Conservation (phyloP, 805 yeast species). For the Candida boleticola region DNA sequence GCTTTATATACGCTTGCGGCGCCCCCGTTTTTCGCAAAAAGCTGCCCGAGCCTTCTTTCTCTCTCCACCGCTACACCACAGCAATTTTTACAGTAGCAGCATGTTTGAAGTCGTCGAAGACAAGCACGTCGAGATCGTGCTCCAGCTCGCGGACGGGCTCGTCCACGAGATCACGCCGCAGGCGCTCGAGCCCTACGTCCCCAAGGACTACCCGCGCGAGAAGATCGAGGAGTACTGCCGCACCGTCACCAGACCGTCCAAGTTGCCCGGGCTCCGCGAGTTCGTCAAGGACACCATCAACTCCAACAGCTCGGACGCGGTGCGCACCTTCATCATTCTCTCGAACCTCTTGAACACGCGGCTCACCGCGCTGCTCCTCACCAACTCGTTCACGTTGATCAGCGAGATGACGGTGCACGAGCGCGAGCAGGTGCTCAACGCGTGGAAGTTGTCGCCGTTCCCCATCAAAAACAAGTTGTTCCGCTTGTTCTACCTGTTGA, state of each 20-base stretch:
- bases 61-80: too few relatives aligned
- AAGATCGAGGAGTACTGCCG: conserved; percentile 28
- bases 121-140: conserved; percentile 25
- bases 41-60: neutral
- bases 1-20: too few relatives aligned
- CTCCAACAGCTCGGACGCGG: conserved; percentile 14
- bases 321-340: conserved; percentile 21
- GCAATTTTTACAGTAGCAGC: too few relatives aligned
- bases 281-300: conserved; percentile 13
- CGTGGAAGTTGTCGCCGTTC: conserved; percentile 44
- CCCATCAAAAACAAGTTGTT: conserved; percentile 32
- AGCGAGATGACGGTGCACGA: conserved; percentile 36
- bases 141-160: conserved; percentile 33
- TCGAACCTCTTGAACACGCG: conserved; percentile 28
- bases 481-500: conserved; percentile 23
- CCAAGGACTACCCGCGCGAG: conserved; percentile 23
- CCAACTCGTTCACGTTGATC: conserved; percentile 32
- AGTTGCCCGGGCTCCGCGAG: conserved; percentile 24
- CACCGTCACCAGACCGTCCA: conserved; percentile 26
- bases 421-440: conserved; percentile 26
- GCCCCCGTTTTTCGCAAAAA: too few relatives aligned
- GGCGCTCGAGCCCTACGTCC: conserved; percentile 21
- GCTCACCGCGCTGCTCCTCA: conserved; percentile 28
- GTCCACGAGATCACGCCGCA: conserved; percentile 31
- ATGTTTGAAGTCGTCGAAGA: conserved; percentile 10